Conservation (phyloP, 176 grass and related monocot species). For the Hyparrhenia diplandra region DNA sequence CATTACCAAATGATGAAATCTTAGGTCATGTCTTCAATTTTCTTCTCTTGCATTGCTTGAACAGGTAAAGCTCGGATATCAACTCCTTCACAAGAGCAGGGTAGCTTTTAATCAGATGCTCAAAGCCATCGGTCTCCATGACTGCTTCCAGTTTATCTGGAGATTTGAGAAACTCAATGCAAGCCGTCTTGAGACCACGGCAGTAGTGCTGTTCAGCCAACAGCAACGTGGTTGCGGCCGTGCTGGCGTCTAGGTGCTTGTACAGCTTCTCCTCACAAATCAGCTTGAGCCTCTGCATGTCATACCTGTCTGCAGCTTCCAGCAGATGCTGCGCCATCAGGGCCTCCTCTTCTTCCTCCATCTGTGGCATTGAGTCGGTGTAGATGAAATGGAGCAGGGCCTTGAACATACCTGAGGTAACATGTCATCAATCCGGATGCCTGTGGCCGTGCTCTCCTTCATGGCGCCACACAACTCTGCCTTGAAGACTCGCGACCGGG, state of each 20-base stretch:
- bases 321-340: conserved; percentile 35
- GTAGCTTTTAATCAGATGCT: neutral
- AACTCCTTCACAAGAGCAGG: too few species aligned
- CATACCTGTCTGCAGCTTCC: conserved; percentile 38
- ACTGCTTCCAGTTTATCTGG: neutral
- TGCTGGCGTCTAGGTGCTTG: conserved; percentile 11
- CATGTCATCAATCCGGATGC: neutral
- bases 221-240: conserved; percentile 20
- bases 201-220: conserved; percentile 34
- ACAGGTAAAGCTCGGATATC: too few species aligned
- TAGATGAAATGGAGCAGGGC: conserved; percentile 38
- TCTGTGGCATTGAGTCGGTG: conserved; percentile 16
- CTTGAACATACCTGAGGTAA: neutral
- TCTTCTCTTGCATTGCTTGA: too few species aligned
- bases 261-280: conserved; percentile 36
- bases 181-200: conserved; percentile 12
- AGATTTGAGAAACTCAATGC: neutral
- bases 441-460: neutral
- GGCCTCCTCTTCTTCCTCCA: neutral
- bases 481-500: neutral
- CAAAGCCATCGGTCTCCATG: neutral
- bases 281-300: conserved; percentile 29
- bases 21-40: too few species aligned
- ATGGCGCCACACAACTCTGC: neutral
- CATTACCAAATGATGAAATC: too few species aligned